Base-by-base conservation (phyloP, 1,139 yeast genomes). In the Blastobotrys indianensis region DNA sequence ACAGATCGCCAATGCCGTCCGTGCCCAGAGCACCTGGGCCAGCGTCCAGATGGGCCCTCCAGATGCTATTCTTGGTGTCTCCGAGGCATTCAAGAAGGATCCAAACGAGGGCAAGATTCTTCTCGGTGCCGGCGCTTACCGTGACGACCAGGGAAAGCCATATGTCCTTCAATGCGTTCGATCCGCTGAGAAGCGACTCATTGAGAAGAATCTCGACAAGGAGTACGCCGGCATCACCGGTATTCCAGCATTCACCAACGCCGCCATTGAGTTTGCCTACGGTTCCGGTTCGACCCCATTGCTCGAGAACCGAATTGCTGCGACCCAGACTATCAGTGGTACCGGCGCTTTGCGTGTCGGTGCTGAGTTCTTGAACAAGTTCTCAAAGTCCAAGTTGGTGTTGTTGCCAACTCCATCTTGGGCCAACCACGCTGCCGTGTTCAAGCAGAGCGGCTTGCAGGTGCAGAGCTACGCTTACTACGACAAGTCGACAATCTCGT, bases 101-200 rank as follows among this genome's bases (percentile, higher is more conserved):
- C 15, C 57, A 11, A 61, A 64, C 42, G 64, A 63, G 4, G 73
- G 76, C 51, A 92, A 90, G 72, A 87, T 90, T 54, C 95, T 88
- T 67, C 73, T 87, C 54, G 97, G 97, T 47, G 90, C 90, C 51
- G 97, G 97, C 54, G 97, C 97, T 41, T 92, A 92, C 74, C 80
- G 97, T 67, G 97, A 90, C 65, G 84, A 87, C 66, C 68, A 70
- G 55, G 97, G 97, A 47, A 85, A 87, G 68, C 97, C 97, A 43
- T 90, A 92, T 87, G 88, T 92, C 46, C 74, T 92, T 45, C 95
- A 95, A 6, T 80, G 94, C 9, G 97, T 92, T 12, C 77, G 72
- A 53, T 55, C 55, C 52, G 95, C 96, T 47, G 70, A 66, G 55
- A 44, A 50, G 48, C 40, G 45, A 15, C 51, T 64, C 17, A 51